Conservation (phyloP, 306 rosid genomes). For the Castanospermum australe region DNA sequence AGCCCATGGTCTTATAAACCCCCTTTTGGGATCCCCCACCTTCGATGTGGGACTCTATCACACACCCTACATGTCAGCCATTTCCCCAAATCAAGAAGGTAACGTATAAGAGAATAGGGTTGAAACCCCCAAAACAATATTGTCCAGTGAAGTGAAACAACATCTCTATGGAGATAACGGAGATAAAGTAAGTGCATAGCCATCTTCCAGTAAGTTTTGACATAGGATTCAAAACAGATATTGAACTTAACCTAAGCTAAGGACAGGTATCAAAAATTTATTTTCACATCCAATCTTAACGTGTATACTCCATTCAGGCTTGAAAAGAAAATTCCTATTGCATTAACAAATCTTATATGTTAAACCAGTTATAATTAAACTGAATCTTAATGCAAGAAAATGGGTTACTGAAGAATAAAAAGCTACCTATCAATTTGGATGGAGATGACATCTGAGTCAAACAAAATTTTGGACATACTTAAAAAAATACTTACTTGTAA, state of each 20-base stretch:
- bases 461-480: not conserved
- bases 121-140: not conserved
- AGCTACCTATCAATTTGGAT: not conserved
- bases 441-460: constrained; percentile 11
- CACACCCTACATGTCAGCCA: not conserved
- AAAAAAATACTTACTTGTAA: constrained; percentile 72
- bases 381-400: constrained; percentile 18
- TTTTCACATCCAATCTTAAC: not conserved
- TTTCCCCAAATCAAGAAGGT: not conserved
- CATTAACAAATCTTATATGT: constrained; percentile 15
- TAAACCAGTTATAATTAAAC: constrained; percentile 14
- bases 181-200: not conserved
- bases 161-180: not conserved
- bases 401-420: not conserved
- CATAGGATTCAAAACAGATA: not conserved
- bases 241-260: not conserved
- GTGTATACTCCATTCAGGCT: not conserved
- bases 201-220: constrained; percentile 6
- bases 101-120: not conserved
- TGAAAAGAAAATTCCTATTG: constrained; percentile 16
- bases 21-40: too few relatives aligned
- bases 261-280: not conserved
- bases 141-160: not conserved
- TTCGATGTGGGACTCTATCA: too few relatives aligned
- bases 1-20: too few relatives aligned